Base-by-base conservation (phyloP, 257 asterid species). In the Apocynum venetum region DNA sequence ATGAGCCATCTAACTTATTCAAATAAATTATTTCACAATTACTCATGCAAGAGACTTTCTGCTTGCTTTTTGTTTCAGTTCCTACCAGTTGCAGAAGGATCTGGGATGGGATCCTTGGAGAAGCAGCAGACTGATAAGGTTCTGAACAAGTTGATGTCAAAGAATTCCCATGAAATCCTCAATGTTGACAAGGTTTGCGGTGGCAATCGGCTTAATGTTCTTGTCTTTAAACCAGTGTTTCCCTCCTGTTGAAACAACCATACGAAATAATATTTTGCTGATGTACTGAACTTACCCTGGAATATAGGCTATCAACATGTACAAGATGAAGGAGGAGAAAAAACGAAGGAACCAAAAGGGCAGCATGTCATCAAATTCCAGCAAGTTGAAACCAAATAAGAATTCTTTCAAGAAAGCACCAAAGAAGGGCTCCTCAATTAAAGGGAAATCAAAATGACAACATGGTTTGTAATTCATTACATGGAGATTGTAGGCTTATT, bases 101-200 rank as follows among this genome's bases (percentile, higher is more conserved):
- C 97, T 1, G 99, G 99, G 78, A 93, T 92, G 96, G 97, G 97
- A 48, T 80, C 92, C 17, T 70, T 89, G 74, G 99, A 96, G 74
- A 91, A 81, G 78, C 93, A 91, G 85, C 98, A 96, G 77, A 91
- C 93, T 0, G 98, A 93, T 74, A 93, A 91, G 73, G 89, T 96
- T 64, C 83, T 93, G 82, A 93, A 89, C 86, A 89, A 86, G 82
- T 84, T 96, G 83, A 87, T 93, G 67, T 85, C 96, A 71, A 88
- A 91, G 85, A 79, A 88, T 73, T 96, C 99, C 19, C 99, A 91
- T 43, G 91, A 87, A 81, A 89, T 96, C 51, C 97, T 96, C 83
- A 89, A 96, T 73, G 97, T 96, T 70, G 92, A 88, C 74, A 96
- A 93, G 97, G 99, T 91, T 19, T 7, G 43, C 20, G n/a, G 0